Evolutionary conservation across 768 basidiomycete species (phyloP), one percentile per base, ranked within the genome.

Genomic region (Psilocybe azurescens): DNA sequence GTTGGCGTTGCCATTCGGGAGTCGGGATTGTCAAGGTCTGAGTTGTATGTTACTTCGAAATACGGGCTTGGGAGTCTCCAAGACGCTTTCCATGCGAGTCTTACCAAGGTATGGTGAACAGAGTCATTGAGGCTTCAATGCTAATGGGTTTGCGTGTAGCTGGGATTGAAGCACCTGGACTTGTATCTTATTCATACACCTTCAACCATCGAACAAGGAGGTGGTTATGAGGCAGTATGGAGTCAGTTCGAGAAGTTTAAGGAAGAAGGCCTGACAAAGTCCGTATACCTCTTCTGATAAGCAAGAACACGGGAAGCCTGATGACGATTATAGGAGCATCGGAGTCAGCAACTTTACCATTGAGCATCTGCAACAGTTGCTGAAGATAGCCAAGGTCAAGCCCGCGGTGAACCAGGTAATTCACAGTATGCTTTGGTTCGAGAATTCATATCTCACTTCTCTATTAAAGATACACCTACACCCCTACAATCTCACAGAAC

Each of bases 341-440:
- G 90, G 90, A 16, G 88, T 93, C 58, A 87, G 86, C 75, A 92
- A 92, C 73, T 91, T 88, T 71, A 70, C 69, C 3, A 63, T 89
- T 33, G 70, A 77, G 1, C 73, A 87, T 52, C 77, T 93, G 16
- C 76, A 89, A 67, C 72, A 72, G 3, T 63, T 91, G 3, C 56
- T 86, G 56, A 83, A 82, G 65, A 69, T 73, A 0, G 86, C 87
- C 0, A 77, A 74, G 38, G 73, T 88, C 65, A 84, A 80, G 39
- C 91, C 90, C 3, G 87, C 85, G 1, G 89, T 89, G 44, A 91
- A 93, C 69, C 90, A 93, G 77, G 89, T 86, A n/a, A 63, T 66
- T 36, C 3, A 59, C 14, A 46, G 7, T 24, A 11, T 48, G 9
- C 39, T 8, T 24, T 38, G 13, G 38, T 48, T 33, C 8, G 24